These are phyloP conservation scores for Metschnikowia baotianmanensis DNA, from an alignment of 805 yeast genomes.

Conservation along the genomic window DNA sequence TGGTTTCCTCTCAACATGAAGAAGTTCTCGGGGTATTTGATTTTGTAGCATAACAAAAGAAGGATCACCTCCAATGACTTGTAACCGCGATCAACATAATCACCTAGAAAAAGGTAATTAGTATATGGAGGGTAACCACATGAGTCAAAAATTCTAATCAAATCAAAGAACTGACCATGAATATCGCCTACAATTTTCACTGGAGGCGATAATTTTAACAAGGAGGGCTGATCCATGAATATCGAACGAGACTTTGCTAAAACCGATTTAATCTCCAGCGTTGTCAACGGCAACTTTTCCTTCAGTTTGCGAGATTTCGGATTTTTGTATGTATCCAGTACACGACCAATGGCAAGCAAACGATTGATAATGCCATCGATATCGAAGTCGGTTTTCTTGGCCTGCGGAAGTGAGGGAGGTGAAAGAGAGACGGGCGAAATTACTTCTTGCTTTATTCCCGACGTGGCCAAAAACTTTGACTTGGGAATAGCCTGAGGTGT, in stretches of 20 bases:
- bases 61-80: slow-evolving; percentile 56
- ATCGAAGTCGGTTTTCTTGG: slow-evolving; percentile 38
- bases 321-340: slow-evolving; percentile 7
- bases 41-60: slow-evolving; percentile 50
- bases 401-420: slow-evolving; percentile 22
- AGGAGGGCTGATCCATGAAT: slow-evolving; percentile 61
- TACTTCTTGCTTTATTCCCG: slow-evolving; percentile 1
- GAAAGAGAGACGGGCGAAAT: slow-evolving; percentile 21
- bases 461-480: slow-evolving; percentile 2
- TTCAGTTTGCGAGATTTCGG: slow-evolving; percentile 25
- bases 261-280: slow-evolving; percentile 54
- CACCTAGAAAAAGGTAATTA: slow-evolving; percentile 56
- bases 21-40: slow-evolving; percentile 59
- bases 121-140: slow-evolving; percentile 60
- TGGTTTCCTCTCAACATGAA: slow-evolving; percentile 61
- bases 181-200: slow-evolving; percentile 84
- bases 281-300: slow-evolving; percentile 49
- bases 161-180: slow-evolving; percentile 63
- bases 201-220: slow-evolving; percentile 68
- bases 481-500: slow-evolving; percentile 9
- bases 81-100: slow-evolving; percentile 59
- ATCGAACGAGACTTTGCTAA: slow-evolving; percentile 58
- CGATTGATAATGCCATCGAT: slow-evolving; percentile 63
- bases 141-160: slow-evolving; percentile 52
- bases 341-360: slow-evolving; percentile 49